Percentiles rank a stretch among this genome's conserved stretches.
These are phyloP conservation scores for Pseudozyma thailandica DNA, from an alignment of 1,284 basidiomycete species.

Conservation along the genomic window DNA sequence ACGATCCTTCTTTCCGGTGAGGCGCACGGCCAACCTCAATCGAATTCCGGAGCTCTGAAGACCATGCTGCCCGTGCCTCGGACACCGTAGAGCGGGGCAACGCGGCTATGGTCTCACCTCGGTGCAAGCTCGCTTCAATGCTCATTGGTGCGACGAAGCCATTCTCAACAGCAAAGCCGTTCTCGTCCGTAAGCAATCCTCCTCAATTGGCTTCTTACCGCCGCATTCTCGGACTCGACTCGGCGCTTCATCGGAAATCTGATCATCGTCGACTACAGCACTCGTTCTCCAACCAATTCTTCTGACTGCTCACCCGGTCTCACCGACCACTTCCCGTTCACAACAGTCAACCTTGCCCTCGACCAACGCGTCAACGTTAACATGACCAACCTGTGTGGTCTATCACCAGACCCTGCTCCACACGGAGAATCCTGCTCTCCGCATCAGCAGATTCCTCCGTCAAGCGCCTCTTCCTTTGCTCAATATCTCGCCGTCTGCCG, in stretches of 20 bases:
- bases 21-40: too few relatives aligned
- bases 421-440: too few relatives aligned
- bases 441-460: slow-evolving; percentile 10
- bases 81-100: slow-evolving; percentile 11
- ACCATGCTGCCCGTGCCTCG: not conserved
- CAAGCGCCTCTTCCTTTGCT: slow-evolving; percentile 1
- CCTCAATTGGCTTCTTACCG: slow-evolving; percentile 1
- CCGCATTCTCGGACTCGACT: not conserved
- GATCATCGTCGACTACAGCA: not conserved
- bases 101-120: slow-evolving; percentile 15
- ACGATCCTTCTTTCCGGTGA: too few relatives aligned
- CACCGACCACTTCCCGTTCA: not conserved
- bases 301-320: too few relatives aligned
- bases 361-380: too few relatives aligned
- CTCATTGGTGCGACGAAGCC: not conserved
- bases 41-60: too few relatives aligned
- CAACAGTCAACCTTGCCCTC: too few relatives aligned
- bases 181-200: slow-evolving; percentile 6
- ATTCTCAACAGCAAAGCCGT: slow-evolving; percentile 8
- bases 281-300: too few relatives aligned
- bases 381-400: too few relatives aligned
- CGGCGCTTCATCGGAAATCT: slow-evolving; percentile 8
- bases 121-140: slow-evolving; percentile 13
- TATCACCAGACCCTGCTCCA: too few relatives aligned
- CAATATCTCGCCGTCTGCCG: slow-evolving; percentile 15